Base-by-base conservation (phyloP, 1,139 yeast species). In the Pichia kudriavzevii region DNA sequence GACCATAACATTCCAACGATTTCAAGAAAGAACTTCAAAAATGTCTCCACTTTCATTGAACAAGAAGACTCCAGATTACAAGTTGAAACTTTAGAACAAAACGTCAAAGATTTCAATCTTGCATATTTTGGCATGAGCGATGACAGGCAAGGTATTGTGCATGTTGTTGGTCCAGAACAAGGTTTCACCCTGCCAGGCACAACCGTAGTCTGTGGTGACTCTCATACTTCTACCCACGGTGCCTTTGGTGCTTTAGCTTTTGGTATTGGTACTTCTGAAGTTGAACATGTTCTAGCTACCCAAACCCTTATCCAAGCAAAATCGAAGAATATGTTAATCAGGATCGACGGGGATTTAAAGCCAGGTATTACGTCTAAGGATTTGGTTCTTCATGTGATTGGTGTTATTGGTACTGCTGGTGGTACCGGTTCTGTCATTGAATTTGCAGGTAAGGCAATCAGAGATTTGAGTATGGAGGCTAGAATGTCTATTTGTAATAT, bases 401-500 rank as follows among this genome's bases (percentile, higher is more conserved):
- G 96, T 49, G 79, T 79, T 37, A 88, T 91, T 56, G 98, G 98
- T 64, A 91, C 98, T 50, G 98, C 98, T 44, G 98, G 98, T 64
- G 98, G 98, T 66, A 91, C 97, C 39, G 98, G 98, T 39, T 71
- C 78, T 53, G 98, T 91, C 41, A 83, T 91, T 58, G 98, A 91
- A 65, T 91, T 88, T 65, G 93, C 95, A 31, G 98, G 98, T 59
- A 75, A 80, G 48, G 96, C 97, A 40, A 85, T 91, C 51, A 84
- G 81, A 58, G 73, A 70, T 43, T 72, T 91, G 44, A 77, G 94
- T 23, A 85, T 91, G 91, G 98, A 91, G 64, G 96, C 97, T n/a
- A 77, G 98, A 64, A 91, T 91, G 98, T 87, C 97, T 34, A 91
- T 91, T 66, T 91, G 98, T 72, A 91, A 91, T 60, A 91, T 91